Conservation (phyloP, 805 yeast genomes). For the Candida maris region DNA sequence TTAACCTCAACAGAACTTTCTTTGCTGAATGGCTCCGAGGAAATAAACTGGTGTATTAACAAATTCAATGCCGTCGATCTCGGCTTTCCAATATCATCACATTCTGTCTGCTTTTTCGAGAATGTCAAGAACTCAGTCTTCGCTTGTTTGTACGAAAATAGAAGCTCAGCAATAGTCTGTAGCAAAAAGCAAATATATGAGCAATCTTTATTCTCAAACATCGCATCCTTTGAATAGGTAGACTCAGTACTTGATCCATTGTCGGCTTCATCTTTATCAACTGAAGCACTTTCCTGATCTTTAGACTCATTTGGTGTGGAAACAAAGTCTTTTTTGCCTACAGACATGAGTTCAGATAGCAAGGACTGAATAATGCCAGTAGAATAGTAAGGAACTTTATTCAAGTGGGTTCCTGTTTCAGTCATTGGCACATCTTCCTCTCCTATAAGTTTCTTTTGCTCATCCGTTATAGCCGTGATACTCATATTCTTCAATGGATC, state of each 20-base stretch:
- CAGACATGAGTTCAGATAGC: constrained; percentile 59
- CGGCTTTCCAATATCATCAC: constrained; percentile 50
- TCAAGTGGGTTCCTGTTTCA: constrained; percentile 23
- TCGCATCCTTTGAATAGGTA: constrained; percentile 20
- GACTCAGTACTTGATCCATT: constrained; percentile 22
- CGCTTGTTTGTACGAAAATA: constrained; percentile 74
- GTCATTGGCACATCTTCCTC: constrained; percentile 24
- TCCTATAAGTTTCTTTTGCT: constrained; percentile 21
- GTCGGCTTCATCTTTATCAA: constrained; percentile 15
- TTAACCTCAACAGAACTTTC: constrained; percentile 36
- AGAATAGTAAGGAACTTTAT: constrained; percentile 17
- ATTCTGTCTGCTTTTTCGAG: constrained; percentile 48
- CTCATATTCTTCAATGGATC: constrained; percentile 19
- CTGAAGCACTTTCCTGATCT: constrained; percentile 15
- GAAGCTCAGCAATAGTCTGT: constrained; percentile 62
- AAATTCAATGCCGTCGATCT: constrained; percentile 74
- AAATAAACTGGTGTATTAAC: constrained; percentile 69
- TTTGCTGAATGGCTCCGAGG: constrained; percentile 43
- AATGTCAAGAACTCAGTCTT: constrained; percentile 80
- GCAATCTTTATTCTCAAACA: constrained; percentile 53
- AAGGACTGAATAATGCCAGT: constrained; percentile 63
- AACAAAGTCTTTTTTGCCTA: constrained; percentile 26
- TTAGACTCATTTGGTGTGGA: constrained; percentile 19
- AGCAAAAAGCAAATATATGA: constrained; percentile 66
- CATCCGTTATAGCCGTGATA: constrained; percentile 19